Percentiles rank a stretch among this genome's conserved stretches.
These are phyloP conservation scores for Kurtzmaniella quercitrusa DNA, from an alignment of 1,139 yeast genomes.

Conservation along the genomic window DNA sequence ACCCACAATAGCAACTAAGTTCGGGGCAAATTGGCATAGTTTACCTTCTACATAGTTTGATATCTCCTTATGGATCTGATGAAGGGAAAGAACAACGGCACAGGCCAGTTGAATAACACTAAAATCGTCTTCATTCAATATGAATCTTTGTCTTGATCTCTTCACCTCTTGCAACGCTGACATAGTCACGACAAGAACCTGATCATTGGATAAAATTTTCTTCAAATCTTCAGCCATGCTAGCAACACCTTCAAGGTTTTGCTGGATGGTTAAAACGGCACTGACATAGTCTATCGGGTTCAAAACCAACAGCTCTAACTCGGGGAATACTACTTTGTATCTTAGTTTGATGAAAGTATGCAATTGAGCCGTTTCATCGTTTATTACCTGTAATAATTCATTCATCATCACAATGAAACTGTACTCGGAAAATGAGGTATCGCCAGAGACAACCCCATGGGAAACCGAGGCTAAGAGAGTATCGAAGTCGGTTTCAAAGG, in stretches of 20 bases:
- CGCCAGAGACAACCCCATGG: conserved; percentile 22
- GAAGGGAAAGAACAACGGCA: conserved; percentile 42
- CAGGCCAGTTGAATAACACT: conserved; percentile 42
- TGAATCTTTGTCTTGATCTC: conserved; percentile 5
- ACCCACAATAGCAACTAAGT: conserved; percentile 69
- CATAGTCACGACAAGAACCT: conserved; percentile 69
- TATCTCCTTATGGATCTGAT: conserved; percentile 39
- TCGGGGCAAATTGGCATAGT: conserved; percentile 70
- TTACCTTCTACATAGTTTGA: conserved; percentile 54
- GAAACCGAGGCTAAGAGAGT: conserved; percentile 30
- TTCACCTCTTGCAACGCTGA: conserved; percentile 48
- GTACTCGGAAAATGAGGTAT: conserved; percentile 42
- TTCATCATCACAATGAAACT: conserved; percentile 53
- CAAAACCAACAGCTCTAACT: conserved; percentile 60
- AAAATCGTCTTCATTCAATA: conserved; percentile 34
- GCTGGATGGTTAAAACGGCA: conserved; percentile 49
- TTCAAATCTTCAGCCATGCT: conserved; percentile 34
- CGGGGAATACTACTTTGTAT: conserved; percentile 66
- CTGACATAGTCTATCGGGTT: conserved; percentile 63
- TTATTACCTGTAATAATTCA: conserved; percentile 51
- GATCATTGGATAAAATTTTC: conserved; percentile 52
- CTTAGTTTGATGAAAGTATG: conserved; percentile 48
- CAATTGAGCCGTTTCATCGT: conserved; percentile 49
- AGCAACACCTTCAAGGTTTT: conserved; percentile 34
- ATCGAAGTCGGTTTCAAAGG: conserved; percentile 28